Base-by-base conservation (phyloP, 371 early-diverging fungal species). In the Zopfochytrium polystomum region DNA sequence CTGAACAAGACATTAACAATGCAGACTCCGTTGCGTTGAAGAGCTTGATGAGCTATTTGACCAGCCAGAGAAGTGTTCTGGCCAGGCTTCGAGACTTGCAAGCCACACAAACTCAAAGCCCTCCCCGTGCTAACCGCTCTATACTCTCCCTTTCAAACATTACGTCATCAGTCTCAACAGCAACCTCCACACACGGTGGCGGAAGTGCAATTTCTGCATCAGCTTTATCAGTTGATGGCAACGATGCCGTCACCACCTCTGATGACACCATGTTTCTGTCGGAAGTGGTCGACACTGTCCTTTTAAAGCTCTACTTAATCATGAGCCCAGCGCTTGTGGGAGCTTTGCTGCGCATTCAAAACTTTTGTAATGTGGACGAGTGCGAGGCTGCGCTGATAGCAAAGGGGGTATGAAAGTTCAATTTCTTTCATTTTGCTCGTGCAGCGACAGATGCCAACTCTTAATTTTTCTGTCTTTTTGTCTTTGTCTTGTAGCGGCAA, bases 271-370 rank as follows among this genome's bases (percentile, higher is more conserved):
- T 69, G 0, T 73, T 71, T 20, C 60, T 90, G 60, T 81, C 88
- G 1, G 78, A 85, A 47, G 66, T 92, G n/a, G 90, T 95, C 1
- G 97, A 96, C 60, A 95, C 95, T 0, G 85, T 92, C 0, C 69
- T 96, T 44, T 73, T 96, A 23, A 91, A 90, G 66, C 84, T 89
- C 0, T 95, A 92, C 66, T 74, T 93, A 72, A 75, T 81, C 56
- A 81, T 83, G 23, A 89, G 89, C 47, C 87, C 86, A 27, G 80
- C 87, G 0, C 77, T 93, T n/a, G 86, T 91, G 0, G 91, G 95
- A 1, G 87, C 92, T 0, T 75, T 96, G 26, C 71, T 96, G 45
- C 83, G 96, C 26, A 90, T 95, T 0, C 80, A 83, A 44, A 85
- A 92, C 63, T 62, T 49, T 44, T 93, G 93, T 65, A 88, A 93